Evolutionary conservation across 768 basidiomycete genomes (phyloP).

Genomic region (Rubroboletus pulcherrimus): DNA sequence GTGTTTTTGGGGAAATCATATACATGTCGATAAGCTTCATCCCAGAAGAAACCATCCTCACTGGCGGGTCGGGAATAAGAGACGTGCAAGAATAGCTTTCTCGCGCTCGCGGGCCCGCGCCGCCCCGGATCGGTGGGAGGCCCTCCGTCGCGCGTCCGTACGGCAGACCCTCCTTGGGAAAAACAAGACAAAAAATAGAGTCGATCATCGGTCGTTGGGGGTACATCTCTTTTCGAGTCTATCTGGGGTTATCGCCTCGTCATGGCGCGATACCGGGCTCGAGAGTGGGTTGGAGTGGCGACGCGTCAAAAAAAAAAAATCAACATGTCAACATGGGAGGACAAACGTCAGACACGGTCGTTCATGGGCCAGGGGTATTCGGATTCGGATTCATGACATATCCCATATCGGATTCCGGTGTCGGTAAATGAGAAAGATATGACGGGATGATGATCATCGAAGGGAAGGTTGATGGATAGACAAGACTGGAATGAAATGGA

Average conservation of each 20-base stretch:
- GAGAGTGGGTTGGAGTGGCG: no score
- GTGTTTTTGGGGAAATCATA: no score
- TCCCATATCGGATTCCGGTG: background rate
- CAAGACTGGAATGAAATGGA: background rate
- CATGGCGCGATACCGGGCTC: background rate
- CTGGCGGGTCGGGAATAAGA: no score
- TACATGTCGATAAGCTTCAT: no score
- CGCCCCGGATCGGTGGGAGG: background rate
- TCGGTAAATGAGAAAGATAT: background rate
- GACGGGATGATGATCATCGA: background rate
- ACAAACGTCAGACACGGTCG: background rate
- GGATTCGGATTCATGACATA: background rate
- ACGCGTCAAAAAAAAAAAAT: background rate
- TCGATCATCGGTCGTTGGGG: slow-evolving; percentile 1
- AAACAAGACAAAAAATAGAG: background rate
- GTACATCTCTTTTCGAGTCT: background rate
- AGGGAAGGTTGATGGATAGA: background rate
- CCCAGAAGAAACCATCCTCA: no score
- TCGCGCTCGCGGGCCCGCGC: no score
- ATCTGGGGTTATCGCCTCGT: background rate
- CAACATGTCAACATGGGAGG: background rate
- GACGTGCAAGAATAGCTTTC: no score
- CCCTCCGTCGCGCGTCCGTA: slow-evolving; percentile 13
- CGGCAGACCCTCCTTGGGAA: background rate
- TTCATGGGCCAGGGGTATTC: background rate